Conservation (phyloP, 176 grass and related monocot genomes). For the Eragrostis curvula region DNA sequence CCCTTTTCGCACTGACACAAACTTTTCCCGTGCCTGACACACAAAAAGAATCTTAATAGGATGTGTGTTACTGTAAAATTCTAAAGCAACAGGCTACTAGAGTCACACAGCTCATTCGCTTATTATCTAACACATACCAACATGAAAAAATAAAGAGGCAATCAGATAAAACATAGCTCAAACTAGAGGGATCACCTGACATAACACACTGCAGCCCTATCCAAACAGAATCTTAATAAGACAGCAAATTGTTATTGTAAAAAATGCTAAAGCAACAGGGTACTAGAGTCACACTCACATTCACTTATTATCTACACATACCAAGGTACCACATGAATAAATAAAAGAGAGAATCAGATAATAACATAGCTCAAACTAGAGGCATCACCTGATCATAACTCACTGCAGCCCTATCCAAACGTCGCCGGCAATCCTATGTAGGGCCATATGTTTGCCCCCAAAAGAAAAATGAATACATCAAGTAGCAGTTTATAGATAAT, state of each 20-base stretch:
- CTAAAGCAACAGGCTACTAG: conserved; percentile 21
- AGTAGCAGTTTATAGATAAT: conserved; percentile 32
- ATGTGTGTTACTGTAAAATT: conserved; percentile 14
- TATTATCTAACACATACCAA: neutral
- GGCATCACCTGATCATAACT: conserved; percentile 87
- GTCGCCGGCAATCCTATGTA: conserved; percentile 76
- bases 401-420: conserved; percentile 91
- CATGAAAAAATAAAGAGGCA: conserved; percentile 23
- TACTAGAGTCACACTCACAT: neutral
- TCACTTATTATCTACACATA: conserved; percentile 14
- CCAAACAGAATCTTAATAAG: conserved; percentile 62
- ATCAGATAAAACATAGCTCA: conserved; percentile 12
- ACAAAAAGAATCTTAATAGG: conserved; percentile 44
- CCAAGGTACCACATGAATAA: conserved; percentile 22
- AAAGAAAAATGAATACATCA: conserved; percentile 30
- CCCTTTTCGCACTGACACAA: conserved; percentile 89
- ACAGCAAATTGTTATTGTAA: neutral
- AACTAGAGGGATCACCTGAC: conserved; percentile 71
- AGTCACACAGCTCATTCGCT: neutral
- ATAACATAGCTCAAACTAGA: conserved; percentile 33
- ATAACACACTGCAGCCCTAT: conserved; percentile 89
- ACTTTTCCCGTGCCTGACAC: conserved; percentile 91
- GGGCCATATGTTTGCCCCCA: neutral
- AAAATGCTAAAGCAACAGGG: conserved; percentile 29
- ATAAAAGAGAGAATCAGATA: conserved; percentile 22